Conservation (phyloP, 768 basidiomycete genomes). For the Pleurotus citrinopileatus region DNA sequence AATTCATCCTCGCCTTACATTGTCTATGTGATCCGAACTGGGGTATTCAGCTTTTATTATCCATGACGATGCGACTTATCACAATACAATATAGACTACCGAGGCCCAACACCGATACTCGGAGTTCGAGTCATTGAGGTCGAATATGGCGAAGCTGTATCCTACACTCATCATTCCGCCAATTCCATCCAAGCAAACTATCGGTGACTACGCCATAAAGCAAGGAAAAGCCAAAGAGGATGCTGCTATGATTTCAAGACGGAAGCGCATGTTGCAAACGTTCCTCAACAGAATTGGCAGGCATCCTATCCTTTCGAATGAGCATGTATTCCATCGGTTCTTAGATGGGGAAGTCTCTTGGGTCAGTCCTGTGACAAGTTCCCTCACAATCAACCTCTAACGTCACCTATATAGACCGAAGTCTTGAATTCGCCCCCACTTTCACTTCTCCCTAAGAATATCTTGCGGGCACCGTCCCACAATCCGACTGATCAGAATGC, state of each 20-base stretch:
- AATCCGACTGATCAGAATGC: conserved; percentile 82
- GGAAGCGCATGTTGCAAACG: conserved; percentile 93
- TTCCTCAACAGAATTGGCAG: conserved; percentile 88
- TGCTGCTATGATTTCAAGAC: conserved; percentile 81
- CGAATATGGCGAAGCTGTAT: conserved; percentile 81
- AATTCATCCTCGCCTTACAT: conserved; percentile 92
- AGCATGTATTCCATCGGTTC: conserved; percentile 95
- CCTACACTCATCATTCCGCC: conserved; percentile 97
- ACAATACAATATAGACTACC: conserved; percentile 49
- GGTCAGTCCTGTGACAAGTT: conserved; percentile 47
- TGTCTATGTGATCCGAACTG: conserved; percentile 87
- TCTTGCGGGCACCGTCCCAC: conserved; percentile 92
- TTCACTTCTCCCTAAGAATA: conserved; percentile 91
- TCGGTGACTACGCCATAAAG: conserved; percentile 96
- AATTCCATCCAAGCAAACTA: conserved; percentile 93
- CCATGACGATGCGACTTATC: conserved; percentile 1
- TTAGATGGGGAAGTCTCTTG: conserved; percentile 95
- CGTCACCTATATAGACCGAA: conserved; percentile 60
- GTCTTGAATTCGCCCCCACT: conserved; percentile 91
- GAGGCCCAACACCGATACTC: conserved; percentile 92
- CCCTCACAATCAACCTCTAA: conserved; percentile 5
- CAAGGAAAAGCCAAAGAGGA: conserved; percentile 97
- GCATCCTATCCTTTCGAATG: conserved; percentile 94
- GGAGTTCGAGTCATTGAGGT: conserved; percentile 92
- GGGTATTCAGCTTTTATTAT: conserved; percentile 46